Percentiles rank a stretch among this genome's conserved stretches.
phyloP scores from a whole-genome alignment of 2,329 filamentous ascomycete genomes.

The Drechslerella coelobrocha region DNA sequence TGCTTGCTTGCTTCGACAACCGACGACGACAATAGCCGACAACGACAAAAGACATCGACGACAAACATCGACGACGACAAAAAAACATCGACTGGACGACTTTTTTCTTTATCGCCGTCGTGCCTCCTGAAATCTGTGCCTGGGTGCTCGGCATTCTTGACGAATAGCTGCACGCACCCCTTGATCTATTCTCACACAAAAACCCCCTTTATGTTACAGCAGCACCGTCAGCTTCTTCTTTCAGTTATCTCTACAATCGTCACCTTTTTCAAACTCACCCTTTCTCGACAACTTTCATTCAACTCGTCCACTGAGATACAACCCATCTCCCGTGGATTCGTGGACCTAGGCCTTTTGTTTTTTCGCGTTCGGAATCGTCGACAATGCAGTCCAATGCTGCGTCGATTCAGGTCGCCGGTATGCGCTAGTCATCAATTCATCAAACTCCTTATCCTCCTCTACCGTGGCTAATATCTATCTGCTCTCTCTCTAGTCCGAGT shows the following conservation, averaged over 20 bases:
- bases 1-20: constrained; percentile 12
- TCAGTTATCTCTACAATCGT: neutral
- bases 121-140: constrained; percentile 1
- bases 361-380: constrained; percentile 4
- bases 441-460: neutral
- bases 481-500: constrained; percentile 65
- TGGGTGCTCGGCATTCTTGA: constrained; percentile 28
- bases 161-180: constrained; percentile 18
- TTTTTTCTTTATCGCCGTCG: neutral
- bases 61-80: neutral
- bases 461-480: neutral
- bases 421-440: neutral
- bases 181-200: constrained; percentile 24
- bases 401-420: constrained; percentile 49
- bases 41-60: constrained; percentile 3
- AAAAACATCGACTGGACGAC: neutral
- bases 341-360: constrained; percentile 19
- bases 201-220: constrained; percentile 44
- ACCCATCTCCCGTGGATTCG: neutral
- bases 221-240: neutral
- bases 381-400: constrained; percentile 44
- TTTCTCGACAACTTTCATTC: constrained; percentile 5
- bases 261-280: neutral
- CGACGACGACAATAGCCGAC: constrained; percentile 2
- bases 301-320: neutral